A percentile compares a stretch with the other conserved stretches of the same genome.
phyloP scores from a whole-genome alignment of 2,329 filamentous ascomycete genomes.

The Penicillium sp. region DNA sequence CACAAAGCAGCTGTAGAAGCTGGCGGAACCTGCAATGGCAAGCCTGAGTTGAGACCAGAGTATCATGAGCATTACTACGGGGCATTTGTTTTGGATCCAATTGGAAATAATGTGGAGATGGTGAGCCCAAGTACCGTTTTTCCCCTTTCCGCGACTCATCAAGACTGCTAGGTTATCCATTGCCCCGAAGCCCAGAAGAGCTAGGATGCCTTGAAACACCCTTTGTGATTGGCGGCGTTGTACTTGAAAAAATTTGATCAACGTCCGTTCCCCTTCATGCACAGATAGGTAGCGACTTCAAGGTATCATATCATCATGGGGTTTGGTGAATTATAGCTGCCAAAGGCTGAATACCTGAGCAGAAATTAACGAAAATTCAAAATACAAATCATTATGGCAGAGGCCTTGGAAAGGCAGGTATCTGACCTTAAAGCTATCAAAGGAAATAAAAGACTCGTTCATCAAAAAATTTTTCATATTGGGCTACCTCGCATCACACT shows the following conservation, averaged over 20 bases:
- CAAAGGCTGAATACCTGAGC: too few relatives aligned
- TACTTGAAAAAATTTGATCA: background rate
- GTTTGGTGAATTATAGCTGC: too few relatives aligned
- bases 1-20: conserved; percentile 46
- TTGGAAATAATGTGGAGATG: conserved; percentile 57
- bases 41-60: conserved; percentile 48
- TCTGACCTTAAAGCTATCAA: too few relatives aligned
- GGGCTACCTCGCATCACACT: too few relatives aligned
- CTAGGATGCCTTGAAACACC: background rate
- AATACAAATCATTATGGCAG: too few relatives aligned
- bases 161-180: background rate
- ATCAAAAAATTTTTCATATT: too few relatives aligned
- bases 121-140: conserved; percentile 12
- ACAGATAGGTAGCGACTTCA: too few relatives aligned
- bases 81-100: conserved; percentile 54
- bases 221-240: background rate
- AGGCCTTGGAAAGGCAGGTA: too few relatives aligned
- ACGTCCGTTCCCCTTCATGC: too few relatives aligned
- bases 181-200: background rate
- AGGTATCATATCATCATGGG: too few relatives aligned
- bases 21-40: conserved; percentile 53
- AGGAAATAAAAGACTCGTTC: too few relatives aligned
- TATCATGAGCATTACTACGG: conserved; percentile 54
- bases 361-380: too few relatives aligned
- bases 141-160: background rate